phyloP scores from a whole-genome alignment of 768 basidiomycete species.

The Lentinus tigrinus region DNA sequence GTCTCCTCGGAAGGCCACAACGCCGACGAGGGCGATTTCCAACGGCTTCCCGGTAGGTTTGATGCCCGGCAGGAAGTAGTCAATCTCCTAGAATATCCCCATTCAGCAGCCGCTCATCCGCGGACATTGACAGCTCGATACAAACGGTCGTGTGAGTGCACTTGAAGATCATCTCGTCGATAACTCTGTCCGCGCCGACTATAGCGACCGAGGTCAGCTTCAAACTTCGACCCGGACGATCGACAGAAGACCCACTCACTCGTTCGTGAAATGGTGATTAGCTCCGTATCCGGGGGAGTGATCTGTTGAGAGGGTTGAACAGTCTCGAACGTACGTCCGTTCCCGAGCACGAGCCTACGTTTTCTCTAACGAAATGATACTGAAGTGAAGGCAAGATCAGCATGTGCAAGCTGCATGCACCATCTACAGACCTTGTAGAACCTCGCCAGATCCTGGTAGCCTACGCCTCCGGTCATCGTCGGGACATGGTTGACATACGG shows the following conservation, averaged over 20 bases:
- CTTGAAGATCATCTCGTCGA: conserved; percentile 49
- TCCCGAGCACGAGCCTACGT: conserved; percentile 16
- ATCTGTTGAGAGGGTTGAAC: conserved; percentile 26
- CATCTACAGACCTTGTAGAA: conserved; percentile 40
- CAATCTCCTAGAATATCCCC: conserved; percentile 34
- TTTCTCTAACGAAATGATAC: conserved; percentile 39
- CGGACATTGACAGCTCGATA: not conserved
- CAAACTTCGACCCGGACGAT: not conserved
- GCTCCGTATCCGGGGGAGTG: conserved; percentile 39
- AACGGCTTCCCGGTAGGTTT: conserved; percentile 37
- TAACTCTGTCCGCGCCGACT: conserved; percentile 44
- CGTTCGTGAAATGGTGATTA: conserved; percentile 42
- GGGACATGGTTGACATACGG: conserved; percentile 43
- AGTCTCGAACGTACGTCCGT: not conserved
- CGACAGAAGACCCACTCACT: conserved; percentile 22
- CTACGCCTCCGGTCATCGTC: conserved; percentile 49
- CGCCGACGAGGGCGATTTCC: conserved; percentile 42
- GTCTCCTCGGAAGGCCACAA: conserved; percentile 49
- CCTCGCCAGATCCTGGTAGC: conserved; percentile 39
- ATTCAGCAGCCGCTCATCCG: not conserved
- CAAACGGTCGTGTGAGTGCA: conserved; percentile 39
- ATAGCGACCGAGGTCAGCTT: not conserved
- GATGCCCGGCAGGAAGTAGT: conserved; percentile 36
- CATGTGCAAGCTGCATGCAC: not conserved
- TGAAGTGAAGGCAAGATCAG: conserved; percentile 6